Percentiles rank a stretch among this genome's conserved stretches.
These are phyloP conservation scores for Porcisia hertigi DNA, from an alignment of 208 protist species.

Conservation along the genomic window DNA sequence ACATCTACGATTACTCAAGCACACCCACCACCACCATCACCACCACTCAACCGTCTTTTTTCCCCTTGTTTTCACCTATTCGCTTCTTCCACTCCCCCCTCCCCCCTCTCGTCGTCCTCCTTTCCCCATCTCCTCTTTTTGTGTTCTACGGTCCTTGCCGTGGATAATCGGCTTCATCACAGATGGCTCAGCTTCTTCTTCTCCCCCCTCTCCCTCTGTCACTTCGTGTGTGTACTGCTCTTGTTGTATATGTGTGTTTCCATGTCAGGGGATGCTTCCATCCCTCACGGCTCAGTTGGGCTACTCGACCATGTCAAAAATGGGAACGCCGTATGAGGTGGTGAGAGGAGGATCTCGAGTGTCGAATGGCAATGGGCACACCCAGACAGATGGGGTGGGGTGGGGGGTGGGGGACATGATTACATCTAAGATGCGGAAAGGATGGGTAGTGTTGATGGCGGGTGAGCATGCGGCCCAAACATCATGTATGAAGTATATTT, in stretches of 20 bases:
- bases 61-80: neutral
- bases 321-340: neutral
- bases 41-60: neutral
- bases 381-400: neutral
- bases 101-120: neutral
- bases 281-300: too few species aligned
- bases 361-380: neutral
- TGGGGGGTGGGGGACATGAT: neutral
- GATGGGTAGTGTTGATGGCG: neutral
- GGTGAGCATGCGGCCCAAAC: too few species aligned
- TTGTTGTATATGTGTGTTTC: neutral
- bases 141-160: neutral
- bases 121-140: neutral
- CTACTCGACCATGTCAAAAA: neutral
- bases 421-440: neutral
- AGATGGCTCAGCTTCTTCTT: conserved; percentile 1
- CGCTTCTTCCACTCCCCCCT: neutral
- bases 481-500: too few species aligned
- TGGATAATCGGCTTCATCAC: neutral
- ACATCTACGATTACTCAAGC: neutral
- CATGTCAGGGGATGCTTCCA: neutral
- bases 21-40: neutral
- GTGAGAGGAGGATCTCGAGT: neutral
- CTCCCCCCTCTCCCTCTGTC: neutral
- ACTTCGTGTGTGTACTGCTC: neutral